Conservation (phyloP, 78 protist species). For the Bodo saltans region DNA sequence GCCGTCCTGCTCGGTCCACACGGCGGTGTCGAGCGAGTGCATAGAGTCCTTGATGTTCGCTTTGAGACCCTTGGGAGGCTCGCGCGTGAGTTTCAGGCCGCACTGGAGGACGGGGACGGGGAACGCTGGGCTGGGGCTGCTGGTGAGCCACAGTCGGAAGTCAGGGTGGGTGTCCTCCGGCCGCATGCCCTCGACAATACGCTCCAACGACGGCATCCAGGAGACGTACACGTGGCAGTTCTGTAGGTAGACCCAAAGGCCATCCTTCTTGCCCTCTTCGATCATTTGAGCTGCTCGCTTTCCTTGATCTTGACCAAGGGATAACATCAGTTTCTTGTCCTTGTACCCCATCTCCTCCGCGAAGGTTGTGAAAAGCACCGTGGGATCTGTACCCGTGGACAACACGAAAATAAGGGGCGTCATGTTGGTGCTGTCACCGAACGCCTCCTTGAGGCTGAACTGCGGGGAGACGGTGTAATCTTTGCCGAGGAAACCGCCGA, state of each 20-base stretch:
- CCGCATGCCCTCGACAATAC: not conserved
- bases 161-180: conserved; percentile 39
- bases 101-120: conserved; percentile 77
- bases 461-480: conserved; percentile 50
- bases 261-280: conserved; percentile 35
- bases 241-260: conserved; percentile 73
- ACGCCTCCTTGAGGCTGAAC: conserved; percentile 41
- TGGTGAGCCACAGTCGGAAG: conserved; percentile 78
- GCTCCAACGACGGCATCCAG: conserved; percentile 66
- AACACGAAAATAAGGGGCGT: conserved; percentile 76
- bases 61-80: conserved; percentile 81
- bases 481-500: conserved; percentile 39
- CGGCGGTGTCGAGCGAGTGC: conserved; percentile 14
- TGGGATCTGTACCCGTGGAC: conserved; percentile 82
- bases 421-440: conserved; percentile 42
- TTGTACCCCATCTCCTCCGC: conserved; percentile 7
- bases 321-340: conserved; percentile 13
- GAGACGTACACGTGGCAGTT: conserved; percentile 67
- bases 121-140: conserved; percentile 50
- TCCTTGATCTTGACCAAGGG: conserved; percentile 69
- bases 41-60: conserved; percentile 59
- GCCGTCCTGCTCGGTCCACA: conserved; percentile 25
- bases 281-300: conserved; percentile 43
- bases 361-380: conserved; percentile 5
- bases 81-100: conserved; percentile 80